Conservation (phyloP, 805 yeast species). For the Hanseniaspora guilliermondii region DNA sequence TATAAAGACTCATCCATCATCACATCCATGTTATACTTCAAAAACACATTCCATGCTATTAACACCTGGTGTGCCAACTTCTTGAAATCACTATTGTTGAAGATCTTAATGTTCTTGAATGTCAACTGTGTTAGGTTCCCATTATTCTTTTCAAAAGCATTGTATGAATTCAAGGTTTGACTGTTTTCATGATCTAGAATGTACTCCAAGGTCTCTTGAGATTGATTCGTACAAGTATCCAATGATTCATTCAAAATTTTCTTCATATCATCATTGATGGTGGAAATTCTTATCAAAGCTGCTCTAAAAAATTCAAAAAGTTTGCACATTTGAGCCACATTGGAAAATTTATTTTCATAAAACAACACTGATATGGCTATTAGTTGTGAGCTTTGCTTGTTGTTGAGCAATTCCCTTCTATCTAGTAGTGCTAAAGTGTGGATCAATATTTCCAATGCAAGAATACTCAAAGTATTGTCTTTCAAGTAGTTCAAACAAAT, state of each 20-base stretch:
- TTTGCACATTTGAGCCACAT: neutral
- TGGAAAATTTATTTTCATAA: slow-evolving; percentile 2
- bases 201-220: neutral
- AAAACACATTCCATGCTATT: neutral
- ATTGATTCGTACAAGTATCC: neutral
- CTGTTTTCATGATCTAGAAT: neutral
- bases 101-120: neutral
- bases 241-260: neutral
- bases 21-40: neutral
- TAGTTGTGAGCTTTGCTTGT: slow-evolving; percentile 3
- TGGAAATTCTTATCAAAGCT: neutral
- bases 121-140: neutral
- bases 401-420: neutral
- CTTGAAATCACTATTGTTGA: neutral
- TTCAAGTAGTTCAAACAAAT: slow-evolving; percentile 7
- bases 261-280: neutral
- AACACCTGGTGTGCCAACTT: neutral
- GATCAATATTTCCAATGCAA: neutral
- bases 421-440: neutral
- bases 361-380: neutral
- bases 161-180: neutral
- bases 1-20: neutral
- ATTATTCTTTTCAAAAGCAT: neutral
- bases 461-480: neutral
- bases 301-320: neutral